Evolutionary conservation across 257 asterid genomes (phyloP), one percentile per base, ranked within the genome.

Genomic region (Cinchona pubescens): DNA sequence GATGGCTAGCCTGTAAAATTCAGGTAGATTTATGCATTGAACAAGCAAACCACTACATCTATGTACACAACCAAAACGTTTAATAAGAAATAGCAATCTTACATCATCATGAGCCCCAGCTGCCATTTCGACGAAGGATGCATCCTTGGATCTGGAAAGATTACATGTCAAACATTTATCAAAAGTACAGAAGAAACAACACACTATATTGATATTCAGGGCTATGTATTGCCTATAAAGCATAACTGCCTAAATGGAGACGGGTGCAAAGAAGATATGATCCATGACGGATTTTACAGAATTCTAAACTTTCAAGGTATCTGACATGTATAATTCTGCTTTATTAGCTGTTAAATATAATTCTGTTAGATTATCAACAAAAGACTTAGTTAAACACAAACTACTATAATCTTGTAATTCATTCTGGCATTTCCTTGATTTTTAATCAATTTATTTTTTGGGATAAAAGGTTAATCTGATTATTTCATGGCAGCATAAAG

Each of bases 61-160:
- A 25, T 63, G 21, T 58, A 16, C 15, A 10, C 55, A 7, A 71
- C 23, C 58, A 29, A 27, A 35, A 19, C 37, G 7, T 7, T 21
- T 6, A 71, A 68, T 56, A 77, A 80, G 81, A 42, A 69, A 42
- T 5, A 69, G 74, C 40, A 25, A 56, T 70, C 74, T 75, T 84
- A 92, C 99, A 83, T 95, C 98, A 56, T 93, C 96, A 75, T 89
- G 85, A 43, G 98, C 97, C 56, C 96, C 98, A 35, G 99, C 96
- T 25, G 96, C 86, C 87, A 95, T 90, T 72, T 93, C 83, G 76
- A 95, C 79, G 82, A 95, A 89, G 77, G 96, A 87, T 51, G 85
- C 62, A 71, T 93, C 99, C 88, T 80, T 87, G 1, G 88, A 85
- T 88, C 98, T 92, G 90, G 72, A 82, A 76, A 72, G 51, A 55